phyloP scores from a whole-genome alignment of 1,284 basidiomycete species.

The Cryptococcus sp. region DNA sequence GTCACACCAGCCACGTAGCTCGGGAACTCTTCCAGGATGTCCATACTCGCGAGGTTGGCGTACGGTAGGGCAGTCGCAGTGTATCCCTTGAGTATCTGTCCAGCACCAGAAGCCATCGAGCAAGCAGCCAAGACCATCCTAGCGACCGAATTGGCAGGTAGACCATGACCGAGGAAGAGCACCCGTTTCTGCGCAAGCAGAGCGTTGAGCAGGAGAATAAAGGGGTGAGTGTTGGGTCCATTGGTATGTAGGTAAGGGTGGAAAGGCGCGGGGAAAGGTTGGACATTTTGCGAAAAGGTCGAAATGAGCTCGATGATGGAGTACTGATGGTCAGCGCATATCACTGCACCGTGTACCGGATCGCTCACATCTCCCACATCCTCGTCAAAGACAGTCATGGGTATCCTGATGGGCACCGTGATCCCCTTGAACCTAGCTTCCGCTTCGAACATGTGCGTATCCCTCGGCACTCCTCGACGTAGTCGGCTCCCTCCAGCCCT shows the following conservation, averaged over 20 bases:
- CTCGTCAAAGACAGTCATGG: conserved; percentile 76
- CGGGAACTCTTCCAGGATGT: conserved; percentile 79
- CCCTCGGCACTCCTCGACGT: conserved; percentile 54
- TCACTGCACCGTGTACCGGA: not conserved
- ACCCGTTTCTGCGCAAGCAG: conserved; percentile 88
- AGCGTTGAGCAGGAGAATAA: conserved; percentile 92
- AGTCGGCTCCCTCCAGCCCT: conserved; percentile 1
- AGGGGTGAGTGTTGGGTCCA: conserved; percentile 81
- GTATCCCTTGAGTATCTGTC: conserved; percentile 74
- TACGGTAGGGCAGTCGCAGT: conserved; percentile 89
- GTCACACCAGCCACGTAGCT: conserved; percentile 94
- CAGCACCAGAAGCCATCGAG: conserved; percentile 84
- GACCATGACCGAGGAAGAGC: conserved; percentile 83
- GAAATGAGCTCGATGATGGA: conserved; percentile 86
- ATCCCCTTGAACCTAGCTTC: conserved; percentile 70
- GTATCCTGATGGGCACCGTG: conserved; percentile 76
- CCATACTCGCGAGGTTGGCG: conserved; percentile 78
- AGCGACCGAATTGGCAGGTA: conserved; percentile 79
- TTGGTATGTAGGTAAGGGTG: conserved; percentile 91
- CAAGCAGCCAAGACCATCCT: conserved; percentile 88
- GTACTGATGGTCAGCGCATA: conserved; percentile 57
- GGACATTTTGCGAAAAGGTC: conserved; percentile 69
- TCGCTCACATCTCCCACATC: conserved; percentile 87
- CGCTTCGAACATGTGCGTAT: conserved; percentile 91
- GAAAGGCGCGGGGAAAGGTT: conserved; percentile 61